Conservation (phyloP, 2,329 filamentous ascomycete genomes). For the Aaosphaeria pasadenensis region DNA sequence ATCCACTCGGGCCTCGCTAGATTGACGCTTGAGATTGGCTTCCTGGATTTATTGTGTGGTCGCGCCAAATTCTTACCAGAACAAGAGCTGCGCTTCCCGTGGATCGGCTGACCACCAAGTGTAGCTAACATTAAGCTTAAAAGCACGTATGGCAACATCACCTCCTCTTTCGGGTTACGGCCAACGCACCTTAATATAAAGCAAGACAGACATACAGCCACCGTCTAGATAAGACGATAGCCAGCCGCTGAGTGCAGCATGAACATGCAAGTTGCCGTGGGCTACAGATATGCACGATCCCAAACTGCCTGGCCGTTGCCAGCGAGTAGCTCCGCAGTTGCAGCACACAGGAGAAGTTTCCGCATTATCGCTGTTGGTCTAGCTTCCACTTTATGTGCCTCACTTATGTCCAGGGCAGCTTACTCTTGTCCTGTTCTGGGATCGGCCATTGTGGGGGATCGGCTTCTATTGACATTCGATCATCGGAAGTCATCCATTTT, state of each 20-base stretch:
- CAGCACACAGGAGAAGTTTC: background rate
- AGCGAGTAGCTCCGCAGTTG: background rate
- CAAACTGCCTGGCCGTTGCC: background rate
- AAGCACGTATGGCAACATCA: conserved; percentile 25
- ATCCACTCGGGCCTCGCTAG: no score
- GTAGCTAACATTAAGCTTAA: conserved; percentile 34
- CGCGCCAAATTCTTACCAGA: no score
- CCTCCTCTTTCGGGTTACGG: conserved; percentile 28
- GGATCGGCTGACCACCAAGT: conserved; percentile 17
- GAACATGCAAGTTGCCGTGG: background rate
- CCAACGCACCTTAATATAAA: conserved; percentile 26
- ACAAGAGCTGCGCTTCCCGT: background rate
- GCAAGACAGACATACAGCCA: conserved; percentile 14
- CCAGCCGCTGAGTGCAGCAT: background rate
- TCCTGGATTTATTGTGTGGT: no score
- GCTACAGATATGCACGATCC: background rate
- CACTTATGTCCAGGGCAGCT: no score
- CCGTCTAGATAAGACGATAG: conserved; percentile 26
- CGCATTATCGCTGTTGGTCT: background rate
- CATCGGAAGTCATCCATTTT: no score
- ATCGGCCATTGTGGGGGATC: no score
- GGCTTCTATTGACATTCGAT: no score
- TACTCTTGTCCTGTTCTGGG: no score
- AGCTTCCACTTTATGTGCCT: background rate
- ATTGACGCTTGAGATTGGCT: no score